These are phyloP conservation scores for Cardamine resedifolia DNA, from an alignment of 345 rosid genomes.

Conservation along the genomic window DNA sequence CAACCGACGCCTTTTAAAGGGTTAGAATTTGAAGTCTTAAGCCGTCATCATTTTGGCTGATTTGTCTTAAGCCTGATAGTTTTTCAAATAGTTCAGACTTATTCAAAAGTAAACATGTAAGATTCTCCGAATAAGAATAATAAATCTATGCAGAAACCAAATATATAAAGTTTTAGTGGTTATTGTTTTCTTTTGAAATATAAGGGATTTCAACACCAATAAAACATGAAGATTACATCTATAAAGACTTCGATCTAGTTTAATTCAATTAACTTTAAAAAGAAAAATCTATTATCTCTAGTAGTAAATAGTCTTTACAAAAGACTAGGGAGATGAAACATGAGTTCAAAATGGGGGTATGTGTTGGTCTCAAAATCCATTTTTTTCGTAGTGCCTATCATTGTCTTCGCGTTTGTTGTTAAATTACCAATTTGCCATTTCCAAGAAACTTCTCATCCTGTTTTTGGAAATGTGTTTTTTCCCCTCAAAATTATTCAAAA, in stretches of 20 bases:
- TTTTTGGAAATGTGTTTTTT: constrained; percentile 26
- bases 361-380: not conserved
- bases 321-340: not conserved
- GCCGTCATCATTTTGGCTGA: too few relatives aligned
- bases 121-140: not conserved
- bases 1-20: too few relatives aligned
- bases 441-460: constrained; percentile 33
- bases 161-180: not conserved
- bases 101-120: not conserved
- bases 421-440: constrained; percentile 14
- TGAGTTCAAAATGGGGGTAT: not conserved
- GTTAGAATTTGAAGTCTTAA: too few relatives aligned
- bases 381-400: not conserved
- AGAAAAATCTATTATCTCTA: not conserved
- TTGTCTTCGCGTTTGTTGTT: not conserved
- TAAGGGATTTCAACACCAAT: too few relatives aligned
- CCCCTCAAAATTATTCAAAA: too few relatives aligned
- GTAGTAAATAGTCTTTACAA: too few relatives aligned
- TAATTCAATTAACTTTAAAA: too few relatives aligned
- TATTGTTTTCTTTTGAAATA: too few relatives aligned
- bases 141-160: not conserved
- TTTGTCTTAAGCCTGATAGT: too few relatives aligned
- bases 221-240: too few relatives aligned
- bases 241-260: too few relatives aligned
- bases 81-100: too few relatives aligned